Base-by-base conservation (phyloP, 176 grass and related monocot species). In the Raddia guianensis region DNA sequence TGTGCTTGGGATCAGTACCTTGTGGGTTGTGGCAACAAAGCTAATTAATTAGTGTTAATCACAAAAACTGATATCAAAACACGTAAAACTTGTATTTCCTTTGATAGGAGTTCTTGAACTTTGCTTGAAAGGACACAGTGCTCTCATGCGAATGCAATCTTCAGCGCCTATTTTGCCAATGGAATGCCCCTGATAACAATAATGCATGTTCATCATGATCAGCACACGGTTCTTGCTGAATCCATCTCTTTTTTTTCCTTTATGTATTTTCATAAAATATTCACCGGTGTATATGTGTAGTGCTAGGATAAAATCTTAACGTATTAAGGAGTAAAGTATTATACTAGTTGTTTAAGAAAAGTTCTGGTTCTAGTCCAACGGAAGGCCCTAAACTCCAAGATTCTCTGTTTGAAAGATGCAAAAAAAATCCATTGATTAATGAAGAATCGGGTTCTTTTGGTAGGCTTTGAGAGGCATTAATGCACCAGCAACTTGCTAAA, bases 391-490 rank as follows among this genome's bases (percentile, higher is more conserved):
- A 62, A 55, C 62, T 40, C 35, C 70, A 34, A 43, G 82, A 62
- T 89, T 89, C 82, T 85, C 70, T 57, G 70, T 76, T 80, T 47
- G 9, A 76, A 85, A 71, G 71, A 62, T 60, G 71, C n/a, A n/a
- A 16, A 63, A 15, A 69, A 9, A 49, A 75, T 42, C 5, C 6
- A 53, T 70, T 80, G 27, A 57, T 33, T 71, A 76, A 4, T 70
- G 71, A 79, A 63, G 87, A 85, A 89, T 76, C 82, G 18, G 58
- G 55, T 89, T 89, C 81, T 18, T 21, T 27, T 63, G 49, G 73
- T 50, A 83, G 49, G 58, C 86, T 83, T 78, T 87, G 16, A 45
- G 56, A 67, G 61, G 76, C 50, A 74, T 49, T 75, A n/a, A 50
- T 78, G 74, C 50, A 83, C 44, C 42, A 49, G 80, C 46, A 15